Percentiles rank a stretch among this genome's conserved stretches.
These are phyloP conservation scores for Kondoa malvinella DNA, from an alignment of 768 basidiomycete species.

Conservation along the genomic window DNA sequence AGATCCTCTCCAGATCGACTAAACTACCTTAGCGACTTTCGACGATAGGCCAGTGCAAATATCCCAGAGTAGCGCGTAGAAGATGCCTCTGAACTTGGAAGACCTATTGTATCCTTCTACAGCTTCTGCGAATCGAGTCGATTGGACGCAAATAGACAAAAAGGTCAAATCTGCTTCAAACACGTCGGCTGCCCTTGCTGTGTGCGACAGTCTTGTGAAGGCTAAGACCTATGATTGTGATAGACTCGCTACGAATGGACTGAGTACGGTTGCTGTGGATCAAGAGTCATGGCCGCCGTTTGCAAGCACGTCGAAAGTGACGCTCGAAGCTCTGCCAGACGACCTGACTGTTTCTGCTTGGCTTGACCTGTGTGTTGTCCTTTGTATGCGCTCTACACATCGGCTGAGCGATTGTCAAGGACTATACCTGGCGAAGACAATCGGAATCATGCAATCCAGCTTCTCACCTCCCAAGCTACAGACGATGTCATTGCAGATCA, in stretches of 20 bases:
- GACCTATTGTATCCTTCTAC: too few species aligned
- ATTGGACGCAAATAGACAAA: too few species aligned
- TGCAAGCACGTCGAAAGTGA: neutral
- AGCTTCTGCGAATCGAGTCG: too few species aligned
- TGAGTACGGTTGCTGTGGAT: neutral
- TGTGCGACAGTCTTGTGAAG: too few species aligned
- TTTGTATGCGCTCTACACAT: neutral
- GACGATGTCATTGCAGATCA: slow-evolving; percentile 62
- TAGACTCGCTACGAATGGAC: neutral
- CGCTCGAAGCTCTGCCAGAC: neutral
- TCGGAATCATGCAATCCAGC: neutral
- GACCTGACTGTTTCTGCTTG: neutral
- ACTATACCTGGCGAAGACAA: neutral
- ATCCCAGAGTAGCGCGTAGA: too few species aligned
- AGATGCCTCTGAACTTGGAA: too few species aligned
- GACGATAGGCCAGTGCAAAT: too few species aligned
- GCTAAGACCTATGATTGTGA: too few species aligned
- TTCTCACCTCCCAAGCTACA: neutral
- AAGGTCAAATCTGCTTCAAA: too few species aligned
- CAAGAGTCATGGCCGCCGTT: neutral
- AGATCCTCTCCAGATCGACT: too few species aligned
- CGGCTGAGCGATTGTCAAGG: neutral
- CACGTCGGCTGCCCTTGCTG: too few species aligned
- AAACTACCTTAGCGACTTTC: too few species aligned
- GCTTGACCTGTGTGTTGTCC: neutral